These are phyloP conservation scores for Quercus cerris DNA, from an alignment of 306 rosid species.

Conservation along the genomic window DNA sequence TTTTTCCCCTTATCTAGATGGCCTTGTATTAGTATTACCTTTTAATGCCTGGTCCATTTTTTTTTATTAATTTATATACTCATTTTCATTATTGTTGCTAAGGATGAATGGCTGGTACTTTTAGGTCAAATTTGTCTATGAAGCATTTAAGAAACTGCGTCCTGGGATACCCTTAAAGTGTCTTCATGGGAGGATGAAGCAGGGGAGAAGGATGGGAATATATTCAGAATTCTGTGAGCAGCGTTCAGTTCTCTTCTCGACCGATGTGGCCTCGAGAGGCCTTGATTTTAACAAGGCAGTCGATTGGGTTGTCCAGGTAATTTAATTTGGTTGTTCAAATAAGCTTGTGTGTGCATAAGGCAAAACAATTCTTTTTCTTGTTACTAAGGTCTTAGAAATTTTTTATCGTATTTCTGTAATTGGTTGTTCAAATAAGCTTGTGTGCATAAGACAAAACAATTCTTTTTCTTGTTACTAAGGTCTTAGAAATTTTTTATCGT, in stretches of 20 bases:
- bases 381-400: slow-evolving; percentile 2
- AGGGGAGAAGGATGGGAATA: slow-evolving; percentile 74
- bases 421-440: not conserved
- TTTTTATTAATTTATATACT: not conserved
- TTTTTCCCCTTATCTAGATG: not conserved
- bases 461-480: not conserved
- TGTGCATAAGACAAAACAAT: no score
- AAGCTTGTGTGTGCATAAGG: not conserved
- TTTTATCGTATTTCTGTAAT: slow-evolving; percentile 25
- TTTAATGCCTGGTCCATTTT: not conserved
- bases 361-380: not conserved
- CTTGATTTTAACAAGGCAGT: slow-evolving; percentile 95
- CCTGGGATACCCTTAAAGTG: slow-evolving; percentile 90
- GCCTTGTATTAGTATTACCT: not conserved
- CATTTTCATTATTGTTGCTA: slow-evolving; percentile 2
- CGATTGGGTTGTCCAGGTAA: slow-evolving; percentile 98
- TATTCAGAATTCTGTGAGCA: slow-evolving; percentile 71
- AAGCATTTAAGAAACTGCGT: slow-evolving; percentile 85
- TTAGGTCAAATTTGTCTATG: slow-evolving; percentile 79
- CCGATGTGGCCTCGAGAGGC: slow-evolving; percentile 93
- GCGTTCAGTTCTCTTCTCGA: slow-evolving; percentile 77
- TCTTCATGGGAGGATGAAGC: slow-evolving; percentile 92
- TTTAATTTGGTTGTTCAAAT: slow-evolving; percentile 14
- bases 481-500: slow-evolving; percentile 10
- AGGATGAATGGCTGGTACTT: slow-evolving; percentile 4